These are phyloP conservation scores for Fusarium burgessii DNA, from an alignment of 2,329 filamentous ascomycete species.

Conservation along the genomic window DNA sequence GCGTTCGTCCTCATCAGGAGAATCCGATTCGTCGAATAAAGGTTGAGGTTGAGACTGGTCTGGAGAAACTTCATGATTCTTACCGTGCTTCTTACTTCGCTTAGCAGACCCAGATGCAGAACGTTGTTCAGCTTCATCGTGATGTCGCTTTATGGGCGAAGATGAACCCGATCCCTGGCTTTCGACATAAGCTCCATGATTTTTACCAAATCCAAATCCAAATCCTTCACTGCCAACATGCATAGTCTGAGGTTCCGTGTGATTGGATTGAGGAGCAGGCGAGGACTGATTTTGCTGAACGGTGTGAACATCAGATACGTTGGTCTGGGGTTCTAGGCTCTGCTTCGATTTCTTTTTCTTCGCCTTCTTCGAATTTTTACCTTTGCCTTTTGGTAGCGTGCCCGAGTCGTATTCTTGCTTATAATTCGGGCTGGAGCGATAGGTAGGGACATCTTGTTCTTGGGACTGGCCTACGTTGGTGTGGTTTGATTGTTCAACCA, in stretches of 20 bases:
- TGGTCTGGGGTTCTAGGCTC: constrained; percentile 3
- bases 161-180: not conserved
- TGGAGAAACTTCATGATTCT: not conserved
- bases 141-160: constrained; percentile 28
- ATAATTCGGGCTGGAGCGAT: not conserved
- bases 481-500: not conserved
- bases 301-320: not conserved
- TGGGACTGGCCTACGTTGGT: not conserved
- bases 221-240: not conserved
- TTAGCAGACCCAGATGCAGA: constrained; percentile 19
- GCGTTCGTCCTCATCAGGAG: constrained; percentile 19
- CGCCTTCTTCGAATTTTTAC: constrained; percentile 42
- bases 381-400: constrained; percentile 13
- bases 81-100: constrained; percentile 30
- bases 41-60: not conserved
- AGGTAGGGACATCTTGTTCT: not conserved
- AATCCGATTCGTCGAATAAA: constrained; percentile 16
- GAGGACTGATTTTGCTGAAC: not conserved
- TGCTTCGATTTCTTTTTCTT: constrained; percentile 45
- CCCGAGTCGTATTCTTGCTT: not conserved
- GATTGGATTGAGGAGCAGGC: not conserved
- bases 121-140: constrained; percentile 23
- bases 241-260: not conserved
- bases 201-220: not conserved
- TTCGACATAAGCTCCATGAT: not conserved